Base-by-base conservation (phyloP, 2,329 filamentous ascomycete species). In the Fusarium sp. region DNA sequence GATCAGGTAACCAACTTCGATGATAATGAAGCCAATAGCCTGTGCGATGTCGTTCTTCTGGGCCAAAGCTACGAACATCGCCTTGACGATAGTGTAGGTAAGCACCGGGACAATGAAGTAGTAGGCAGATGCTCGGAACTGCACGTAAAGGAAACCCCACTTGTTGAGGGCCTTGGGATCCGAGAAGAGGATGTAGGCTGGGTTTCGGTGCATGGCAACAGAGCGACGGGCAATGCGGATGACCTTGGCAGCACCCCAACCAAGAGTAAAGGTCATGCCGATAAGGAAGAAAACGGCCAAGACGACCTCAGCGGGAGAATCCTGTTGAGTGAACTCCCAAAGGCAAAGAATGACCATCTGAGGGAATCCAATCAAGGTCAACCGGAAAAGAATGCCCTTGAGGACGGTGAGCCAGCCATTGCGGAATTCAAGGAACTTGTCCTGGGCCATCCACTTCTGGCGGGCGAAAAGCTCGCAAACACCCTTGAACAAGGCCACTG, bases 71-170 rank as follows among this genome's bases (percentile, higher is more conserved):
- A 98, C 89, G 76, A 98, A 96, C 83, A 97, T 90, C 64, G 90
- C 88, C 85, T 97, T 97, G 79, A 96, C 74, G n/a, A 97, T 77
- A 37, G 91, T 88, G 79, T 97, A 97, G 53, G 82, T 80, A 57
- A 98, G 84, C 53, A 91, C 82, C 1, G 93, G 93, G 35, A 96
- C 87, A 73, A 97, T 93, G 79, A 95, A 97, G 83, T 96, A 97
- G 85, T 97, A 97, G 39, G 94, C 93, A 4, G 94, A 95, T 39
- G 95, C 95, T 75, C 95, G 92, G 85, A 97, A 97, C 79, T 97
- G 94, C 40, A 98, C 93, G 77, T 98, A 98, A 69, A 98, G 87
- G 84, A 97, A 97, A 22, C 95, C 95, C 95, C 94, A 97, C 82
- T 97, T 97, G 87, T 97, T 97, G 68, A 98, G 87, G 53, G 92